phyloP scores from a whole-genome alignment of 495 filamentous ascomycete genomes.

The Acidomyces sp. region DNA sequence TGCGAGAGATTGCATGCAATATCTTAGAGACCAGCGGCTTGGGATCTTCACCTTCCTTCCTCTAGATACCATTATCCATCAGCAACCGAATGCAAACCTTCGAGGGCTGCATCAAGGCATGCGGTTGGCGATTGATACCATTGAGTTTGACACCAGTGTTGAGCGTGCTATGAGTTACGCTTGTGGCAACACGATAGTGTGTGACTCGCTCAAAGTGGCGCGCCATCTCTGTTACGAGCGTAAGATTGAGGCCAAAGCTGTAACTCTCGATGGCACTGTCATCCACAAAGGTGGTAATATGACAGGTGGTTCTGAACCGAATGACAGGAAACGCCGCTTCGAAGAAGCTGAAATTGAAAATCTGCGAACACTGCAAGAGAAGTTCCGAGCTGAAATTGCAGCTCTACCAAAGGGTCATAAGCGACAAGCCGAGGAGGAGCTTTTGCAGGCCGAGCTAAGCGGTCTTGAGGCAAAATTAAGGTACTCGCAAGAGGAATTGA shows the following conservation, averaged over 20 bases:
- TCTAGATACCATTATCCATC: constrained; percentile 91
- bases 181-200: constrained; percentile 91
- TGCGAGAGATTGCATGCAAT: constrained; percentile 85
- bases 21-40: constrained; percentile 75
- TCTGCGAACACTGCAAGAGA: constrained; percentile 56
- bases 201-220: constrained; percentile 71
- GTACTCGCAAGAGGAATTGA: constrained; percentile 61
- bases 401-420: constrained; percentile 64
- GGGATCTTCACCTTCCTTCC: constrained; percentile 86
- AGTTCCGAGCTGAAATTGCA: constrained; percentile 56
- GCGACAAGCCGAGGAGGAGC: constrained; percentile 62
- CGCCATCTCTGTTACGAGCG: constrained; percentile 80
- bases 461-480: constrained; percentile 68
- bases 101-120: constrained; percentile 73
- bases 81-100: constrained; percentile 70
- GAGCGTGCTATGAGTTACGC: constrained; percentile 90
- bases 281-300: constrained; percentile 96
- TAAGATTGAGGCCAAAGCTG: constrained; percentile 79
- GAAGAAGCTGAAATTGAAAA: constrained; percentile 81
- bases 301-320: constrained; percentile 76
- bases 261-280: constrained; percentile 80
- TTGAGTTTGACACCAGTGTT: constrained; percentile 77
- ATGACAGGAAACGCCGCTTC: constrained; percentile 67
- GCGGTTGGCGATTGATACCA: constrained; percentile 88
- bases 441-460: constrained; percentile 61